Evolutionary conservation across 1,284 basidiomycete genomes (phyloP).

Genomic region (Phlebopus sp.): DNA sequence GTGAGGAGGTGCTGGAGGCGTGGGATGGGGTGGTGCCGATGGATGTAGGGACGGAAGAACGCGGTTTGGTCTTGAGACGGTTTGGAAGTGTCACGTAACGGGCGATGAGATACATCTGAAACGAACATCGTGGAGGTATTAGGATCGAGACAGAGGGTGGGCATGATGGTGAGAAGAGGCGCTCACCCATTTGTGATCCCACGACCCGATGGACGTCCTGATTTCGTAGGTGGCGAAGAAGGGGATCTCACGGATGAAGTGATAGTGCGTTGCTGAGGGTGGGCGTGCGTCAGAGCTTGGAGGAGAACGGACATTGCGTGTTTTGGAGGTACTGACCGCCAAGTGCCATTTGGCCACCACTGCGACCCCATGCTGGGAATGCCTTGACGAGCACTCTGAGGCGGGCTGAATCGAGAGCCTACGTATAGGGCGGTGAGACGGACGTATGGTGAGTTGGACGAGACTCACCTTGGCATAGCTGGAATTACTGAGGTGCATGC

Average conservation of each 20-base stretch:
- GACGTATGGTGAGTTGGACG: neutral
- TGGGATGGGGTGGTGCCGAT: neutral
- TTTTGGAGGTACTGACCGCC: conserved; percentile 46
- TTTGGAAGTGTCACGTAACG: conserved; percentile 29
- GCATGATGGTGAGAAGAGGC: neutral
- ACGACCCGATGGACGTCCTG: conserved; percentile 60
- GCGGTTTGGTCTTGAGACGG: neutral
- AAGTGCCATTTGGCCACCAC: conserved; percentile 68
- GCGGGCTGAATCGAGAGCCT: conserved; percentile 45
- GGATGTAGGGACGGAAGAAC: too few relatives aligned
- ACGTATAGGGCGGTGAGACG: neutral
- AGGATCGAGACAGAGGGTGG: neutral
- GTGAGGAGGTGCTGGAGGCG: conserved; percentile 4
- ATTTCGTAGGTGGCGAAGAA: conserved; percentile 71
- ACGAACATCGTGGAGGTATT: conserved; percentile 3
- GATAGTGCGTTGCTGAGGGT: conserved; percentile 63
- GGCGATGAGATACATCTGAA: conserved; percentile 29
- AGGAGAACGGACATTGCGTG: neutral
- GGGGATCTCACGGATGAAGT: conserved; percentile 79
- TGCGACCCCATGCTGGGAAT: conserved; percentile 62
- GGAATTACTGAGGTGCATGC: conserved; percentile 74
- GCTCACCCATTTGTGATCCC: conserved; percentile 87
- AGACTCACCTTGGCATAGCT: conserved; percentile 64
- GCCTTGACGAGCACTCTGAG: conserved; percentile 42
- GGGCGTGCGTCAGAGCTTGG: conserved; percentile 2